Conservation (phyloP, 768 basidiomycete genomes). For the Lepiota brunneoincarnata region DNA sequence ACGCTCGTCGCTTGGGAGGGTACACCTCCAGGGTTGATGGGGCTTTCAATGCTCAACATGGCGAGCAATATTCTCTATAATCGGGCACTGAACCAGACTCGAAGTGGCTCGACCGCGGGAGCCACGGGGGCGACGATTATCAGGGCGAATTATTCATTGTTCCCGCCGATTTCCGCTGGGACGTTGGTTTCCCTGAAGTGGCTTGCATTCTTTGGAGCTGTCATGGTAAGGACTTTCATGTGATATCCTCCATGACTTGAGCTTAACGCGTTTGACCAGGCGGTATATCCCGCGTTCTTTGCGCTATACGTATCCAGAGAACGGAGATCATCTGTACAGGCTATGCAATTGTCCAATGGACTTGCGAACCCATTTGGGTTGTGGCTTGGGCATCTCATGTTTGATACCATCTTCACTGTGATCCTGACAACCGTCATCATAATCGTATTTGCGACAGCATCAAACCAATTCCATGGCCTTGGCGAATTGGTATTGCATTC, state of each 20-base stretch:
- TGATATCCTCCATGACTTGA: background rate
- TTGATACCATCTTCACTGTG: slow-evolving; percentile 61
- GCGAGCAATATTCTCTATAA: slow-evolving; percentile 67
- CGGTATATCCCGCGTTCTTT: slow-evolving; percentile 81
- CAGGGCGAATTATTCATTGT: slow-evolving; percentile 49
- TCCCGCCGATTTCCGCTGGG: slow-evolving; percentile 54
- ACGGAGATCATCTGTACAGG: slow-evolving; percentile 68
- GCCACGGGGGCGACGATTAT: slow-evolving; percentile 50
- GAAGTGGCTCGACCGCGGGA: slow-evolving; percentile 14
- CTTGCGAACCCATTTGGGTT: slow-evolving; percentile 65
- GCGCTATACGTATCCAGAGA: slow-evolving; percentile 75
- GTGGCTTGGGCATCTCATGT: slow-evolving; percentile 78
- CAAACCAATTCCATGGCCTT: slow-evolving; percentile 66
- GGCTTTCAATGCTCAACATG: slow-evolving; percentile 63
- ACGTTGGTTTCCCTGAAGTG: slow-evolving; percentile 67
- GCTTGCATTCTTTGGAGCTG: slow-evolving; percentile 70
- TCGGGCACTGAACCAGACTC: slow-evolving; percentile 49
- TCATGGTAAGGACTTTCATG: slow-evolving; percentile 48
- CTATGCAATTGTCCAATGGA: slow-evolving; percentile 82
- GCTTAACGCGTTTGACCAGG: slow-evolving; percentile 33
- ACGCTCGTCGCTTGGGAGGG: slow-evolving; percentile 74
- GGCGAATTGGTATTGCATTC: slow-evolving; percentile 52
- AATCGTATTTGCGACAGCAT: slow-evolving; percentile 54
- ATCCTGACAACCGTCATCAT: slow-evolving; percentile 62
- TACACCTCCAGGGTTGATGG: slow-evolving; percentile 53